A percentile compares a stretch with the other conserved stretches of the same genome.
Evolutionary conservation across 2,329 filamentous ascomycete species (phyloP).

Genomic region (Penicillium brasilianum): DNA sequence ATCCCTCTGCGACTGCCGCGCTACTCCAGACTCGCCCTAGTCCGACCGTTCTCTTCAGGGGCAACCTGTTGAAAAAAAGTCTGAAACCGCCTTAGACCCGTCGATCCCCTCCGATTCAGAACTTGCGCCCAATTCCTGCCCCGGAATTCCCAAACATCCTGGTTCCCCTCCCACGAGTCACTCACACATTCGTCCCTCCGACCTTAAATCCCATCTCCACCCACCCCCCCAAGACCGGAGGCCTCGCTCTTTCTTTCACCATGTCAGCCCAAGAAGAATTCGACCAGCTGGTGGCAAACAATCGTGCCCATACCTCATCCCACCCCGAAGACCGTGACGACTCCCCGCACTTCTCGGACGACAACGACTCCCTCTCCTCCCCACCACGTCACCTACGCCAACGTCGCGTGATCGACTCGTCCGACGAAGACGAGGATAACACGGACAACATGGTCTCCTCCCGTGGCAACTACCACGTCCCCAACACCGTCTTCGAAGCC

Average conservation of each 20-base stretch:
- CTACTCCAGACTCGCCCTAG: constrained; percentile 7
- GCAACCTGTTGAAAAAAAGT: constrained; percentile 1
- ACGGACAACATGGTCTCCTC: constrained; percentile 42
- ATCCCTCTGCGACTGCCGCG: constrained; percentile 16
- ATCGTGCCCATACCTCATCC: constrained; percentile 40
- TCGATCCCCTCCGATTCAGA: constrained; percentile 2
- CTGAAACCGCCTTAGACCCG: not conserved
- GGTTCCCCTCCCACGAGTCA: not conserved
- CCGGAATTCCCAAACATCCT: constrained; percentile 5
- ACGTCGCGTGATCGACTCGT: constrained; percentile 34
- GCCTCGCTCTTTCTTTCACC: constrained; percentile 31
- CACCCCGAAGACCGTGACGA: constrained; percentile 52
- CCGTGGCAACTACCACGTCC: constrained; percentile 49
- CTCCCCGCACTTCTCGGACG: constrained; percentile 32
- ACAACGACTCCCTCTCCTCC: constrained; percentile 29
- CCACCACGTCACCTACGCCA: constrained; percentile 29
- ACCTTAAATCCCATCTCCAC: constrained; percentile 21
- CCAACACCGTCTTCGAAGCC: constrained; percentile 53
- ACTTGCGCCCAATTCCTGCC: not conserved
- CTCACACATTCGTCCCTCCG: not conserved
- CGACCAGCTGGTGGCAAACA: constrained; percentile 48
- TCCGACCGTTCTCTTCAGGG: constrained; percentile 17
- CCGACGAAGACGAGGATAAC: constrained; percentile 41
- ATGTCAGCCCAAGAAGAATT: constrained; percentile 57
- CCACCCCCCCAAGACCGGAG: constrained; percentile 14